phyloP scores from a whole-genome alignment of 768 basidiomycete species.

The Pleurotus pulmonarius region DNA sequence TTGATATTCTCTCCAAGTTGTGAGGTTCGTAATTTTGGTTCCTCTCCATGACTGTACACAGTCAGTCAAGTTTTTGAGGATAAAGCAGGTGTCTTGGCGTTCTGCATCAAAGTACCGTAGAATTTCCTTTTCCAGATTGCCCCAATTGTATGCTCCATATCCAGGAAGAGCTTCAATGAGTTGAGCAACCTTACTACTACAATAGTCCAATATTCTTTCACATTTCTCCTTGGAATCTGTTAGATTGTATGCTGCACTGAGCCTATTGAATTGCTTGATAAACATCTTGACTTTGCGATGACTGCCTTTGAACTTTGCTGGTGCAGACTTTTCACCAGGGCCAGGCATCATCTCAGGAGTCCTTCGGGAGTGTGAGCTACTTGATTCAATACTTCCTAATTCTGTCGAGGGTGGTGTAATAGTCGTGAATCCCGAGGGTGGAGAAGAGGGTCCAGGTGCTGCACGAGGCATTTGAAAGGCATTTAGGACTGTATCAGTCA shows the following conservation, averaged over 20 bases:
- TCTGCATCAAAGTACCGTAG: slow-evolving; percentile 4
- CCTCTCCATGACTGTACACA: background rate
- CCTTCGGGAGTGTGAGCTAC: background rate
- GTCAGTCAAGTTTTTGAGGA: background rate
- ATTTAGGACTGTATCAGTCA: no score
- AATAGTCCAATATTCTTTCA: background rate
- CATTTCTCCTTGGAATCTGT: background rate
- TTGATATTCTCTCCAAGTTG: slow-evolving; percentile 8
- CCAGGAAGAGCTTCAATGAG: background rate
- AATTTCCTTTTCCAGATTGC: background rate
- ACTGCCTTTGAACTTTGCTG: slow-evolving; percentile 1
- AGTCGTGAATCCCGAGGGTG: no score
- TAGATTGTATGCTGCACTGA: background rate
- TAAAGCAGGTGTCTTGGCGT: background rate
- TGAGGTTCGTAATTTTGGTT: background rate
- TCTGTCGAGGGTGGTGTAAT: no score
- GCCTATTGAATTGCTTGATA: background rate
- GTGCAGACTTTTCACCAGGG: background rate
- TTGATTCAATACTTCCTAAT: no score
- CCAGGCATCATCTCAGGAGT: slow-evolving; percentile 1
- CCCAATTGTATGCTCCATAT: background rate
- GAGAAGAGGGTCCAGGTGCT: no score
- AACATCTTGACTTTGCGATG: background rate
- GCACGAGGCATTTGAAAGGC: no score
- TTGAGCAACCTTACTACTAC: background rate